A percentile compares a stretch with the other conserved stretches of the same genome.
These are phyloP conservation scores for Paramecium tetraurelia DNA, from an alignment of 73 alveolate genomes.

Conservation along the genomic window DNA sequence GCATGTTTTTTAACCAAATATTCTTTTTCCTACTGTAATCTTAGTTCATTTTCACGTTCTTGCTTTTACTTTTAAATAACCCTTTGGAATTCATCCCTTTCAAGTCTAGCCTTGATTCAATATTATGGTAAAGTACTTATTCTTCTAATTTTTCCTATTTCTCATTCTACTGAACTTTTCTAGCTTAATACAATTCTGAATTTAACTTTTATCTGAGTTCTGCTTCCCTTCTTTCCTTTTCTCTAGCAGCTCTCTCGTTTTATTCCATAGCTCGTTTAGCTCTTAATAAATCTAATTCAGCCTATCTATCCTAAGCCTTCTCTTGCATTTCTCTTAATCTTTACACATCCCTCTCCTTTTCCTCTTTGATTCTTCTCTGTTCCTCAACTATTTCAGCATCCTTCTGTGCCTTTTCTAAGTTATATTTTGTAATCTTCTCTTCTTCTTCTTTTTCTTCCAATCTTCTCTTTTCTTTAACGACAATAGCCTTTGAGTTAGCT, in stretches of 20 bases:
- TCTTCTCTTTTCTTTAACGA: conserved; percentile 72
- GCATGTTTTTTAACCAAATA: conserved; percentile 69
- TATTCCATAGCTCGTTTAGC: conserved; percentile 92
- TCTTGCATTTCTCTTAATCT: conserved; percentile 89
- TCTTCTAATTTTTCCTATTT: conserved; percentile 67
- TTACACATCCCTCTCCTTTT: conserved; percentile 86
- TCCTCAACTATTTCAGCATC: conserved; percentile 83
- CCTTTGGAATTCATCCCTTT: conserved; percentile 85
- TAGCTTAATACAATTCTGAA: conserved; percentile 77
- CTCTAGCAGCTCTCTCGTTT: conserved; percentile 83
- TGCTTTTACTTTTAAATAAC: conserved; percentile 79
- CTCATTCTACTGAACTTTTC: conserved; percentile 62
- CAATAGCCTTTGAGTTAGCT: conserved; percentile 72
- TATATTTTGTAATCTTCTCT: conserved; percentile 76
- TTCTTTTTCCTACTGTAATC: conserved; percentile 69
- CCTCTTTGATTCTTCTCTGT: conserved; percentile 78
- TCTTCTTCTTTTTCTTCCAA: conserved; percentile 84
- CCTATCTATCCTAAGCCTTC: conserved; percentile 84
- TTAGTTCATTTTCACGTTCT: conserved; percentile 73
- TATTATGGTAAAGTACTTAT: background rate
- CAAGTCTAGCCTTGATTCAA: conserved; percentile 71
- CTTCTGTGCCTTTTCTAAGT: conserved; percentile 77
- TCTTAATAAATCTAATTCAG: conserved; percentile 87
- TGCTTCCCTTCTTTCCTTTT: conserved; percentile 81
- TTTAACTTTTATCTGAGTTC: conserved; percentile 67